Conservation (phyloP, 768 basidiomycete species). For the Boletus bicolor region DNA sequence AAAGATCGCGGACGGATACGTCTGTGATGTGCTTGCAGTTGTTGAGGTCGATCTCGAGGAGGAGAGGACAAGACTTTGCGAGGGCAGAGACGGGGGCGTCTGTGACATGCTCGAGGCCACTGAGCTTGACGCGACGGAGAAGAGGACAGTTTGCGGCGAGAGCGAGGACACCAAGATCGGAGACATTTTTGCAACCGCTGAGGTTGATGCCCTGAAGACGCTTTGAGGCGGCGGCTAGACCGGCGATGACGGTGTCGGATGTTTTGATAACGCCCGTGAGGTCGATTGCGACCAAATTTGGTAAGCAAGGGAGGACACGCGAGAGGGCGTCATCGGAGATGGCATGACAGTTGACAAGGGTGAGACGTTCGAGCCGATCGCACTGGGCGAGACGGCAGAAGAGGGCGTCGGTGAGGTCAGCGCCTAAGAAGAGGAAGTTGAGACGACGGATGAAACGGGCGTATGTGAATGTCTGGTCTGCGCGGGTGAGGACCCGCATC, state of each 20-base stretch:
- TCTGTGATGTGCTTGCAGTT: constrained; percentile 78
- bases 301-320: constrained; percentile 62
- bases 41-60: constrained; percentile 94
- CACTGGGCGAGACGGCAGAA: constrained; percentile 71
- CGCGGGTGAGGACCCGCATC: constrained; percentile 61
- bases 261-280: constrained; percentile 69
- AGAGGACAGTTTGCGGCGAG: constrained; percentile 72
- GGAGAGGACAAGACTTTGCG: constrained; percentile 73
- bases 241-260: constrained; percentile 67
- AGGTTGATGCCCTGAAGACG: constrained; percentile 92
- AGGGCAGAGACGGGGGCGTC: constrained; percentile 74
- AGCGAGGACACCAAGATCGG: constrained; percentile 72
- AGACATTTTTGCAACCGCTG: constrained; percentile 74
- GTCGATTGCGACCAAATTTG: constrained; percentile 84
- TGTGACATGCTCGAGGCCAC: constrained; percentile 70
- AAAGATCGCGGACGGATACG: constrained; percentile 74
- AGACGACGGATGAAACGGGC: constrained; percentile 84
- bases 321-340: constrained; percentile 64
- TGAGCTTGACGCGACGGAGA: constrained; percentile 88
- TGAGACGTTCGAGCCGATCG: constrained; percentile 82
- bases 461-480: constrained; percentile 82
- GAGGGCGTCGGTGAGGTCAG: constrained; percentile 68
- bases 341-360: constrained; percentile 73
- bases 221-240: constrained; percentile 65
- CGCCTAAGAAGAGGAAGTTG: constrained; percentile 75